A percentile compares a stretch with the other conserved stretches of the same genome.
Evolutionary conservation across 1,284 basidiomycete genomes (phyloP).

Genomic region (Thelephora terrestris): DNA sequence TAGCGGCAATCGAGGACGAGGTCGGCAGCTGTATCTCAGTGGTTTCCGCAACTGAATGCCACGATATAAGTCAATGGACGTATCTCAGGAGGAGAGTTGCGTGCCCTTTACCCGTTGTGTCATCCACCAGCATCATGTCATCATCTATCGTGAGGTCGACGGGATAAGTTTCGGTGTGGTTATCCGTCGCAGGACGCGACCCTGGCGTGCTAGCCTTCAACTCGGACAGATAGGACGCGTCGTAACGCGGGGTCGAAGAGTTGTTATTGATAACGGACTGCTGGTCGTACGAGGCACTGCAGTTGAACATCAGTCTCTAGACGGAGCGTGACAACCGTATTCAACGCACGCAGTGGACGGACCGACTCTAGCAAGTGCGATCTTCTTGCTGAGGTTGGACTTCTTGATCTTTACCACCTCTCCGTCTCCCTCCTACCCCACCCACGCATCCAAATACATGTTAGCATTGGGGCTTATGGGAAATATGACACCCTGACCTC

Average conservation of each 20-base stretch:
- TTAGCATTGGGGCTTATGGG: conserved; percentile 13
- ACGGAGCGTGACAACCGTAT: background rate
- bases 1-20: conserved; percentile 65
- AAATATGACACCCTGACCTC: conserved; percentile 42
- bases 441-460: conserved; percentile 11
- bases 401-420: conserved; percentile 71
- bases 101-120: conserved; percentile 6
- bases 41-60: conserved; percentile 10
- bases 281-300: too few relatives aligned
- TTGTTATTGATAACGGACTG: too few relatives aligned
- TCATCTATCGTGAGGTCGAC: conserved; percentile 44
- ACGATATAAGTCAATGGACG: conserved; percentile 3
- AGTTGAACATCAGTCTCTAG: background rate
- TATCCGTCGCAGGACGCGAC: conserved; percentile 23
- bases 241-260: conserved; percentile 46
- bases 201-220: conserved; percentile 75
- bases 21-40: conserved; percentile 55
- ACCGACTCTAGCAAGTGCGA: conserved; percentile 37
- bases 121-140: conserved; percentile 17
- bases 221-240: conserved; percentile 68
- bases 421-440: conserved; percentile 38
- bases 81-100: background rate
- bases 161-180: conserved; percentile 28
- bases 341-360: background rate
- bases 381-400: conserved; percentile 58